Percentiles rank a stretch among this genome's conserved stretches.
These are phyloP conservation scores for Ogataea hybrid DNA, from an alignment of 1,139 yeast species.

Conservation along the genomic window DNA sequence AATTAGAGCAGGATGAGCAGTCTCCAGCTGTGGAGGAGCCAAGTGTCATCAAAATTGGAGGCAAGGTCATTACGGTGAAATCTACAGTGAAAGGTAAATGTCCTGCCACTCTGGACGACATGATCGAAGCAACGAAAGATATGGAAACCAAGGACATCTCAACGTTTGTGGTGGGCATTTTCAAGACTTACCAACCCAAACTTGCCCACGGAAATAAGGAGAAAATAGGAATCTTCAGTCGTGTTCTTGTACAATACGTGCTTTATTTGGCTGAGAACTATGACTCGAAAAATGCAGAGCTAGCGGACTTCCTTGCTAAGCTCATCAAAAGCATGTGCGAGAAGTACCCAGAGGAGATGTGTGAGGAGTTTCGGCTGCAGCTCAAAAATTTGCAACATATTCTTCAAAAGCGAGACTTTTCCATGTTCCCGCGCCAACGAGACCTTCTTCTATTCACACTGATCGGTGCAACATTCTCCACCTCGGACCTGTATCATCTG, in stretches of 20 bases:
- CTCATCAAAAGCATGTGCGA: conserved; percentile 59
- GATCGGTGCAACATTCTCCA: conserved; percentile 78
- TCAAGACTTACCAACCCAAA: conserved; percentile 69
- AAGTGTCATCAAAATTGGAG: conserved; percentile 31
- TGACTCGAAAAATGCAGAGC: conserved; percentile 37
- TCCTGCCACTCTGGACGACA: conserved; percentile 58
- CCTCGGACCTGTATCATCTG: conserved; percentile 94
- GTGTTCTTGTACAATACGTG: conserved; percentile 63
- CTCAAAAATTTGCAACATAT: conserved; percentile 49
- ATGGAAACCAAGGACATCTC: conserved; percentile 45
- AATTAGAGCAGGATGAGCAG: conserved; percentile 14
- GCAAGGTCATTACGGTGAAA: conserved; percentile 26
- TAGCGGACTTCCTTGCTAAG: conserved; percentile 39
- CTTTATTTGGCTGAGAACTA: conserved; percentile 44
- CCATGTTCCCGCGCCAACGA: conserved; percentile 37
- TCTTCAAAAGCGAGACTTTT: conserved; percentile 32
- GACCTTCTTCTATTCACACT: conserved; percentile 69
- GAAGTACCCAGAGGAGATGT: conserved; percentile 61
- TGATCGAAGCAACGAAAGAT: conserved; percentile 39
- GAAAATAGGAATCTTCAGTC: conserved; percentile 62
- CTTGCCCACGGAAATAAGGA: conserved; percentile 81
- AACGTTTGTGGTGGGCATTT: conserved; percentile 50
- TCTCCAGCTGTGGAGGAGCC: conserved; percentile 15
- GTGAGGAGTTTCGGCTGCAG: conserved; percentile 51
- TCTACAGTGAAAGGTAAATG: conserved; percentile 37